Evolutionary conservation across 768 basidiomycete species (phyloP).

Genomic region (Porphyrellus cyaneotinctus): DNA sequence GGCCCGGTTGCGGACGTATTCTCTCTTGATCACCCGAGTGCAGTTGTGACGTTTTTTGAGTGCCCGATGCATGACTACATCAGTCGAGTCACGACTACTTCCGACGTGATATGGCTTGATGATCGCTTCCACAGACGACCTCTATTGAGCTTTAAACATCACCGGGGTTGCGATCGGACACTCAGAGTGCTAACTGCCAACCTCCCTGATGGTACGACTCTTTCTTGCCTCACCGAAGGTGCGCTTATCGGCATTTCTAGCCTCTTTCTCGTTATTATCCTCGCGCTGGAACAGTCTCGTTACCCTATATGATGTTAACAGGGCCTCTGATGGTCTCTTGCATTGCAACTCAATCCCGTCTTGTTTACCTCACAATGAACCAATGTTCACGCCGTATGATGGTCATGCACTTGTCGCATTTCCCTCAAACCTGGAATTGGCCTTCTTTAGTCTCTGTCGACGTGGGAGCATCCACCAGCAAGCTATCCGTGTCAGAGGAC

Average conservation of each 20-base stretch:
- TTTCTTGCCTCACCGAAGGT: neutral
- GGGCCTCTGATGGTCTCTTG: slow-evolving; percentile 36
- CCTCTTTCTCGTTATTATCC: slow-evolving; percentile 49
- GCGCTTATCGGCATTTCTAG: slow-evolving; percentile 31
- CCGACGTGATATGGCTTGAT: slow-evolving; percentile 68
- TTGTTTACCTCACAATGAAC: slow-evolving; percentile 32
- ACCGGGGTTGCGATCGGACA: slow-evolving; percentile 56
- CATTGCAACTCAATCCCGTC: slow-evolving; percentile 41
- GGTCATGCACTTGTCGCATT: slow-evolving; percentile 33
- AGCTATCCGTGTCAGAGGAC: slow-evolving; percentile 31
- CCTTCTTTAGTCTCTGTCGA: slow-evolving; percentile 46
- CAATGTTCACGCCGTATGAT: slow-evolving; percentile 24
- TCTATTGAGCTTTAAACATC: slow-evolving; percentile 58
- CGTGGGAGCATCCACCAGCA: slow-evolving; percentile 44
- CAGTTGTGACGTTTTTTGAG: slow-evolving; percentile 55
- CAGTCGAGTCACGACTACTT: slow-evolving; percentile 56
- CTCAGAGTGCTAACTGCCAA: slow-evolving; percentile 42
- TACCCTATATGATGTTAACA: slow-evolving; percentile 61
- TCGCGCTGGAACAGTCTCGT: slow-evolving; percentile 57
- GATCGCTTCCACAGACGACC: slow-evolving; percentile 53
- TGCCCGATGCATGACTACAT: slow-evolving; percentile 39
- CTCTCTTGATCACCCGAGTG: slow-evolving; percentile 29
- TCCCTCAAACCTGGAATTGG: slow-evolving; percentile 29
- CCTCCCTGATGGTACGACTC: slow-evolving; percentile 30
- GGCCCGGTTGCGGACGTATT: slow-evolving; percentile 32